These are phyloP conservation scores for Tolypocladium nubicola DNA, from an alignment of 2,329 filamentous ascomycete species.

Conservation along the genomic window DNA sequence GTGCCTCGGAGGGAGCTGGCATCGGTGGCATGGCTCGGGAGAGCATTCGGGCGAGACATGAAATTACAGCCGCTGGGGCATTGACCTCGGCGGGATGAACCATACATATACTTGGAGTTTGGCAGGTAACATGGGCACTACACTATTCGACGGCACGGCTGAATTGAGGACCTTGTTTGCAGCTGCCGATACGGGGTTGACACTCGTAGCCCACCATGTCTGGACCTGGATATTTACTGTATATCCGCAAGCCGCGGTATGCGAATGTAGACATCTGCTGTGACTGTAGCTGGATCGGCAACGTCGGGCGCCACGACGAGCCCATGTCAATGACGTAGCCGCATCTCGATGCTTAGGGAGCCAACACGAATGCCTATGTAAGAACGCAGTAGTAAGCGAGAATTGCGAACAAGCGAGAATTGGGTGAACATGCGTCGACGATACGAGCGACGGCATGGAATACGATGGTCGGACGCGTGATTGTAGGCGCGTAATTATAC, in stretches of 20 bases:
- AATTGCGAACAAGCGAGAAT: too few relatives aligned
- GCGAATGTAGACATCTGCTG: too few relatives aligned
- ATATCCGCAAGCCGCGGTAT: too few relatives aligned
- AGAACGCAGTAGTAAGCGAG: too few relatives aligned
- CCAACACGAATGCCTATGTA: not conserved
- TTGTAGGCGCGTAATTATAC: too few relatives aligned
- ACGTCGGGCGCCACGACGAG: not conserved
- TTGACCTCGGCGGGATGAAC: not conserved
- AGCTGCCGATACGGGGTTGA: not conserved
- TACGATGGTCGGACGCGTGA: not conserved
- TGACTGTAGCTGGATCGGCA: not conserved
- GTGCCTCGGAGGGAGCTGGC: not conserved
- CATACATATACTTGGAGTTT: constrained; percentile 7
- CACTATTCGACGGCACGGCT: not conserved
- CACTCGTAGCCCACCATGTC: too few relatives aligned
- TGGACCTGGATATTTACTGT: too few relatives aligned
- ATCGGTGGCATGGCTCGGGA: not conserved
- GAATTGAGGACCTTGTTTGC: not conserved
- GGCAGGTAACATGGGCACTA: constrained; percentile 5
- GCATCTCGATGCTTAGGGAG: not conserved
- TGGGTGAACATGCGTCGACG: not conserved
- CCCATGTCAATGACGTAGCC: not conserved
- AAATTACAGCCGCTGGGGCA: not conserved
- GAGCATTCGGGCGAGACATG: not conserved
- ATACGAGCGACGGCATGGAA: not conserved